Conservation (phyloP, 306 rosid genomes). For the Trichosanthes cucumerina region DNA sequence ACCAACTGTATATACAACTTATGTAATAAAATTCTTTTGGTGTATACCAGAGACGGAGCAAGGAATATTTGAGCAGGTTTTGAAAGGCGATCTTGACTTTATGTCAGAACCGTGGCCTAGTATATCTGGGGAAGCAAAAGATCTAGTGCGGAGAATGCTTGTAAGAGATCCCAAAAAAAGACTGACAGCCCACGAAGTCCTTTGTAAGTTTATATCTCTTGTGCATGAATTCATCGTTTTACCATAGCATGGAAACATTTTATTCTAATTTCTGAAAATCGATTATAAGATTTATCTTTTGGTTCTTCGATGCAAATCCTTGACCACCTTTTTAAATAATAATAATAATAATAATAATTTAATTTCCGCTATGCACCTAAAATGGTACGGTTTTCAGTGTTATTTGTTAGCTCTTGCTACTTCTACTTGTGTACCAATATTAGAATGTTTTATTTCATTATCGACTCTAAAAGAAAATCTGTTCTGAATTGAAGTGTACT, state of each 20-base stretch:
- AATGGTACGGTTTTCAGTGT: neutral
- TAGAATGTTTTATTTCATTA: neutral
- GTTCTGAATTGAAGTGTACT: neutral
- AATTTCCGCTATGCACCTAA: neutral
- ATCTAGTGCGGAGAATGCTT: slow-evolving; percentile 84
- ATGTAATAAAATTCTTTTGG: neutral
- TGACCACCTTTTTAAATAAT: neutral
- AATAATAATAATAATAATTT: neutral
- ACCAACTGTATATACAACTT: neutral
- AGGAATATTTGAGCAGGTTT: slow-evolving; percentile 96
- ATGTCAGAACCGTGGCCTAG: slow-evolving; percentile 93
- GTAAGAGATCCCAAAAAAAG: slow-evolving; percentile 79
- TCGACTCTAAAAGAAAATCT: neutral
- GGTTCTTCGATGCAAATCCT: neutral
- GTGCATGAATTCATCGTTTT: neutral
- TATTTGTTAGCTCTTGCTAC: neutral
- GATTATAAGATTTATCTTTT: neutral
- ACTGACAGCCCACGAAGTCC: slow-evolving; percentile 84
- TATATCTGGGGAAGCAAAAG: slow-evolving; percentile 83
- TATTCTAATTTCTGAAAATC: neutral
- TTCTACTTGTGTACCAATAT: neutral
- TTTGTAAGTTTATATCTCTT: slow-evolving; percentile 50
- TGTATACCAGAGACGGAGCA: slow-evolving; percentile 69
- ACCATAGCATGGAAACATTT: neutral
- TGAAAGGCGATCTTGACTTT: slow-evolving; percentile 86